phyloP scores from a whole-genome alignment of 805 yeast genomes.

The Wickerhamiella vanderwaltii region DNA sequence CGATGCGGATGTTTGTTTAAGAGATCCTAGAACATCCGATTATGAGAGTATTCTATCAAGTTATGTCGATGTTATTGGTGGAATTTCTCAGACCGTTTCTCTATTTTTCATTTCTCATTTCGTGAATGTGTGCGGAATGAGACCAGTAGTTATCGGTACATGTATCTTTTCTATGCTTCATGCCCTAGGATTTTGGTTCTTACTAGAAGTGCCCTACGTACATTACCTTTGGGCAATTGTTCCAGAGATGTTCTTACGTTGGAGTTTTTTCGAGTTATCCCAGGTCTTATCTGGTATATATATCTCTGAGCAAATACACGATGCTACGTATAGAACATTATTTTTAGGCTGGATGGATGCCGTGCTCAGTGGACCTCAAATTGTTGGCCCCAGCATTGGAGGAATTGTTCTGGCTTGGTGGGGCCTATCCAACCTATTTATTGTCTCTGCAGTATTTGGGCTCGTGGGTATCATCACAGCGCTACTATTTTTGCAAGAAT shows the following conservation, averaged over 20 bases:
- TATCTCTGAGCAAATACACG: background rate
- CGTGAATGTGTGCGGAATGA: background rate
- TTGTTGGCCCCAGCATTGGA: constrained; percentile 1
- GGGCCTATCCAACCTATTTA: background rate
- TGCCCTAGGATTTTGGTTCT: background rate
- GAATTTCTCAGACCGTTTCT: background rate
- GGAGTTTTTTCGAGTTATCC: background rate
- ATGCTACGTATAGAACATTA: background rate
- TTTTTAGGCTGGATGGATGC: constrained; percentile 6
- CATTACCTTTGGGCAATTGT: constrained; percentile 3
- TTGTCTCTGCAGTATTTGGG: background rate
- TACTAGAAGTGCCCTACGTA: background rate
- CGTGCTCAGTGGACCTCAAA: background rate
- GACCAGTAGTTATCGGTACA: background rate
- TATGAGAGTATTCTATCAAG: background rate
- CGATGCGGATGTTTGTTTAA: background rate
- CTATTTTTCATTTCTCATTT: background rate
- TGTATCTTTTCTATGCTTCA: background rate
- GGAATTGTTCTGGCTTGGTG: background rate
- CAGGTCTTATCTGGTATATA: background rate
- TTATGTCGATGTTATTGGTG: constrained; percentile 1
- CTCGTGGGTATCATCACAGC: background rate
- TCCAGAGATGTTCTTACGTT: background rate
- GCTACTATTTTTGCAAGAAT: background rate
- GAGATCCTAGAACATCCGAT: background rate